Evolutionary conservation across 768 basidiomycete species (phyloP), one percentile per base, ranked within the genome.

Genomic region (Leucocoprinus sp.): DNA sequence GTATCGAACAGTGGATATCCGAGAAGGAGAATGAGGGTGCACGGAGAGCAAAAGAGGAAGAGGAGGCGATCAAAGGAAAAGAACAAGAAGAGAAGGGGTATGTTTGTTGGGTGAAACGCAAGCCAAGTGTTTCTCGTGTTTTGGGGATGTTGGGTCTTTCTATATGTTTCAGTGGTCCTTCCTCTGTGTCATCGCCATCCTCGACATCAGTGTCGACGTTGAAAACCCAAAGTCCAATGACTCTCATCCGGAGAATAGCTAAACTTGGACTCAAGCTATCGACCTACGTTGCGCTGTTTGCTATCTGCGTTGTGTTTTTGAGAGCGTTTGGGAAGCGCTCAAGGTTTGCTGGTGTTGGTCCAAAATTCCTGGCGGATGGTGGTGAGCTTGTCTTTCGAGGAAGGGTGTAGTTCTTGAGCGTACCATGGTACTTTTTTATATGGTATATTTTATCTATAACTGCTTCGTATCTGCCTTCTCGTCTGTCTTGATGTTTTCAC

Each of bases 131-230:
- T 9, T 27, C 35, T 23, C 33, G 43, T 15, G 14, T 45, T 37
- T 36, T 36, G 8, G 43, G 43, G 4, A 45, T 45, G 43, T 31
- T 45, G 9, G 43, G 43, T 6, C 43, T 45, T 45, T 37, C 35
- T 8, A 36, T 36, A 5, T 45, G 43, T 34, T 12, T 45, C 18
- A 26, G 43, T 4, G 15, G 8, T 37, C 4, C 17, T 23, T 14
- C 19, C 5, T 8, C 22, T 14, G 8, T 28, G 23, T 34, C 42
- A 15, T 34, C 42, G 8, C n/a, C 43, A 5, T 17, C 34, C 14
- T 23, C 22, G 5, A 2, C 7, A 5, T 6, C 42, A 4, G 8
- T 33, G 5, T 15, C 33, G 3, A 8, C 21, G 14, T 26, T n/a
- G 15, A 17, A 12, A 5, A 14, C 33, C 3, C 17, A 18, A 5